Base-by-base conservation (phyloP, 2,329 filamentous ascomycete species). In the Aspergillus sp. region DNA sequence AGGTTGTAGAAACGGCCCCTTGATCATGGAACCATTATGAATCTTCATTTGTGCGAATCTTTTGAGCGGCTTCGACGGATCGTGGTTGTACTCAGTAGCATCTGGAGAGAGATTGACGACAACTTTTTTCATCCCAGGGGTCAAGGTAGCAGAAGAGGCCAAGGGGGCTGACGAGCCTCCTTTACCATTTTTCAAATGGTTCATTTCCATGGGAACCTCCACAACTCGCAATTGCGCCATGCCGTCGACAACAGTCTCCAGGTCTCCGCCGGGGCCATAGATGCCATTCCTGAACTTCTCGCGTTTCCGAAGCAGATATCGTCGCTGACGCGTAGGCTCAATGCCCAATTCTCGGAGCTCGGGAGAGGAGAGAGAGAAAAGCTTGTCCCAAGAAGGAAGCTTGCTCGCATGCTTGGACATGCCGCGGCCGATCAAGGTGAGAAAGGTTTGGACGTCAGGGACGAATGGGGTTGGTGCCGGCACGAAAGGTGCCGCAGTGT, bases 381-480 rank as follows among this genome's bases (percentile, higher is more conserved):
- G 81, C 5, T 88, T 81, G 42, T 93, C 86, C 93, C 93, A 97
- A 8, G 86, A 85, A 2, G 87, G 82, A 57, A 98, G 88, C 68
- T 97, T 97, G 68, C 81, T 76, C 39, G 86, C 80, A 72, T 96
- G 88, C 61, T 86, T 82, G 60, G 79, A 83, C 58, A 96, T 82
- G 57, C 84, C 84, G 51, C 93, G 90, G 56, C 93, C 93, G 68
- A 97, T 96, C 47, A 96, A 76, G 31, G 80, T 88, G 50, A 97
- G 83, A 69, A 98, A 95, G 11, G 90, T 93, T 56, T 77, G 65
- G 33, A 89, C 82, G 64, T 96, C 85, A 29, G 90, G 91, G 33
- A 95, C 83, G 58, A 95, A 90, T 1, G 89, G 88, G 32, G 86
- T 95, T 1, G 90, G 86, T 26, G 75, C 61, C 3, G 90, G 90